Percentiles rank a stretch among this genome's conserved stretches.
phyloP scores from a whole-genome alignment of 805 yeast species.

The Wickerhamomyces kurtzmanii region DNA sequence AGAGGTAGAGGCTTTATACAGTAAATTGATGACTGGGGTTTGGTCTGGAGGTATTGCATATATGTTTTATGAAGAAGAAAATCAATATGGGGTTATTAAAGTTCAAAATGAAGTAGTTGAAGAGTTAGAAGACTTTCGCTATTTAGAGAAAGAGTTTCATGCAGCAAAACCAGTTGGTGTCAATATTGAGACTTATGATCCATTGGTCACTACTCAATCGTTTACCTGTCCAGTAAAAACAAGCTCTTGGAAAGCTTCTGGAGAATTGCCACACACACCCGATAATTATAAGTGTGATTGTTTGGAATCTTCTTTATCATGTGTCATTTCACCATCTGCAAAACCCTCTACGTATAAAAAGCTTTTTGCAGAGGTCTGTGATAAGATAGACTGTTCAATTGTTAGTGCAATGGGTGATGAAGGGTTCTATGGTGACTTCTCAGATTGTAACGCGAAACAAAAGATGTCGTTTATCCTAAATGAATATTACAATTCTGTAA shows the following conservation, averaged over 20 bases:
- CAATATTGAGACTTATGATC: slow-evolving; percentile 16
- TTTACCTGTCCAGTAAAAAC: slow-evolving; percentile 42
- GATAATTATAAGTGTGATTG: slow-evolving; percentile 52
- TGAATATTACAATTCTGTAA: slow-evolving; percentile 42
- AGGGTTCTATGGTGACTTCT: slow-evolving; percentile 58
- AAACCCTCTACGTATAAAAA: slow-evolving; percentile 39
- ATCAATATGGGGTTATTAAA: slow-evolving; percentile 63
- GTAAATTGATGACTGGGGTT: slow-evolving; percentile 59
- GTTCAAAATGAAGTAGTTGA: slow-evolving; percentile 32
- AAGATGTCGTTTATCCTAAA: slow-evolving; percentile 55
- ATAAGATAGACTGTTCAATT: slow-evolving; percentile 45
- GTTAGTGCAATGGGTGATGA: slow-evolving; percentile 45
- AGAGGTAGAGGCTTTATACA: slow-evolving; percentile 58
- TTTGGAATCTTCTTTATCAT: slow-evolving; percentile 39
- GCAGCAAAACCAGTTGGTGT: slow-evolving; percentile 36
- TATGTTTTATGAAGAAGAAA: slow-evolving; percentile 74
- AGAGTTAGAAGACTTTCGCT: slow-evolving; percentile 49
- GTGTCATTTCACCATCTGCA: slow-evolving; percentile 43
- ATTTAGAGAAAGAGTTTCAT: slow-evolving; percentile 43
- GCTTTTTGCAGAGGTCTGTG: slow-evolving; percentile 50
- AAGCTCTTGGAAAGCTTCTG: slow-evolving; percentile 52
- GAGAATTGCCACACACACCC: slow-evolving; percentile 61
- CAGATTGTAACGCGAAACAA: slow-evolving; percentile 57
- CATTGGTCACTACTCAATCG: slow-evolving; percentile 14
- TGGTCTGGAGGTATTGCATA: slow-evolving; percentile 87